Evolutionary conservation across 1,284 basidiomycete genomes (phyloP), one percentile per base, ranked within the genome.

Genomic region (Boletellus sp.): DNA sequence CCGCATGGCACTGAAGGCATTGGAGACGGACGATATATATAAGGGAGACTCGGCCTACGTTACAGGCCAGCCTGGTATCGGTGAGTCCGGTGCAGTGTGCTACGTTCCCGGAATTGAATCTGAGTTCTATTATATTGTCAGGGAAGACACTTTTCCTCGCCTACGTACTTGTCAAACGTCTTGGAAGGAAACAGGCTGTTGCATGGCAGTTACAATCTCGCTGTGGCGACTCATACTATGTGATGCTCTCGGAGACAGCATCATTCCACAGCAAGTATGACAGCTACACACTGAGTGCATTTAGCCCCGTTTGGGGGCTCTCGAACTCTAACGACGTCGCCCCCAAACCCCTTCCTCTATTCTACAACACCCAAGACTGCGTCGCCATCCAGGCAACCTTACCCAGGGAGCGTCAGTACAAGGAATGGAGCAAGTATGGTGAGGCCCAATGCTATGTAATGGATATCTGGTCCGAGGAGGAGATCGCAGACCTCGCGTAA

Each of bases 401-500:
- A 24, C 39, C 39, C 3, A 19, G 4, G 7, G n/a, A 15, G 24
- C 13, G 8, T 13, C 13, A 7, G 21, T 38, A 19, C 18, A 21
- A 38, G 19, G 18, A 12, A 13, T 38, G 37, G 37, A 38, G 28
- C 45, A 54, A 53, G 16, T 24, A 54, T n/a, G 1, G 2, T 2
- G 18, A 16, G 3, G 43, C 35, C 2, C 0, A 3, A 1, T 3
- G 4, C 5, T 54, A 41, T 2, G 1, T 49, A 0, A 54, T 54
- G 46, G 42, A 54, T 15, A 33, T 54, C 1, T 54, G 52, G 46
- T 26, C 45, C 1, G 8, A 40, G 2, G n/a, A 45, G 3, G 51
- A 54, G 15, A 18, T 52, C 3, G 8, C 0, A 16, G 10, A 52
- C 6, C 54, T 53, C 1, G 36, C 36, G 49, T 56, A 13, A 41